Base-by-base conservation (phyloP, 768 basidiomycete species). In the Tylopilus plumbeoviolaceoides region DNA sequence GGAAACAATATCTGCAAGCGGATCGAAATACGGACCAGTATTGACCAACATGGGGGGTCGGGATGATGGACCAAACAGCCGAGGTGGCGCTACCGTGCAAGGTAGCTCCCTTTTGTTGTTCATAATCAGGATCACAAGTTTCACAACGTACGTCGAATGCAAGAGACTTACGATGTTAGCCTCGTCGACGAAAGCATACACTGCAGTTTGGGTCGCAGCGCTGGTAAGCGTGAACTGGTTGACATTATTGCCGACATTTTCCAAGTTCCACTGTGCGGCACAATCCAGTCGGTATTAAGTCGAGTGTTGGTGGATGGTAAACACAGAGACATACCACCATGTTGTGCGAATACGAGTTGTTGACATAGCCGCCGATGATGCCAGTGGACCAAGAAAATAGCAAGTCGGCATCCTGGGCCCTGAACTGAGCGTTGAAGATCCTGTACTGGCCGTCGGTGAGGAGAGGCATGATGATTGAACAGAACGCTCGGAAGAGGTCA, bases 401-500 rank as follows among this genome's bases (percentile, higher is more conserved):
- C 42, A 50, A 21, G 25, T 50, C 50, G 9, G 14, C 35, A 11
- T 44, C 50, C 18, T 50, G 50, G 43, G 33, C 20, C 18, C 18
- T 0, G 18, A 44, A 44, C 21, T 20, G 8, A 8, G 12, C n/a
- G n/a, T 44, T 50, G 43, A 44, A 44, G 27, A 50, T 50, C 31
- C 25, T 50, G 35, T 50, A 50, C n/a, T 28, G 50, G 23, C 50
- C 50, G 25, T 44, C 11, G 33, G 33, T 3, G 33, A 50, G n/a
- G 33, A 36, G 30, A 27, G 42, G 4, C 42, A 38, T 44, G 14
- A 17, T 31, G 28, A 11, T 39, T 28, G 5, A 28, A 27, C 15
- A 36, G 35, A 36, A 36, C 14, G 17, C 35, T 36, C 27, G 15
- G 12, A 11, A 8, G 27, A 43, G 42, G 27, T 2, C 9, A 30